phyloP scores from a whole-genome alignment of 2,329 filamentous ascomycete genomes.

The Fusarium equiseti region DNA sequence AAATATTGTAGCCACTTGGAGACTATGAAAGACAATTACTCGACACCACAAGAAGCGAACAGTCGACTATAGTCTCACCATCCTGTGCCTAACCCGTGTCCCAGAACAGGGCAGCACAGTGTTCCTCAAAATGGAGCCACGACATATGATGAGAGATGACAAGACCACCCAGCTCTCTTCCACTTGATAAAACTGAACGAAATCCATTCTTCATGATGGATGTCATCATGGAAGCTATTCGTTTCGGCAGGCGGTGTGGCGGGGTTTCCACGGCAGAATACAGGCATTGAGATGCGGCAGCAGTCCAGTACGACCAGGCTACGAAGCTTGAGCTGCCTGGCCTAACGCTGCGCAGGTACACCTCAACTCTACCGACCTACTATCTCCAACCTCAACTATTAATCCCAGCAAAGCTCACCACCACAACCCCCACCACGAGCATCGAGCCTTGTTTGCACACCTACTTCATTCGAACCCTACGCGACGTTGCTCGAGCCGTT shows the following conservation, averaged over 20 bases:
- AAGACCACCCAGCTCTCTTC: background rate
- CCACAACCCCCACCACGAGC: constrained; percentile 30
- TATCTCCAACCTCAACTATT: constrained; percentile 31
- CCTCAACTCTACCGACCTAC: constrained; percentile 35
- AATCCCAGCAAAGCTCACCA: constrained; percentile 30
- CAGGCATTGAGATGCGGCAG: constrained; percentile 7
- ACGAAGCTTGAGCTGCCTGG: constrained; percentile 56
- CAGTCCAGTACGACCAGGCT: constrained; percentile 42
- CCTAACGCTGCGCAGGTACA: constrained; percentile 34
- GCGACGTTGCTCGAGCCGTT: constrained; percentile 43
- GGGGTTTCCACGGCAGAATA: constrained; percentile 41
- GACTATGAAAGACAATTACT: background rate
- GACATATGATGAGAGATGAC: no score
- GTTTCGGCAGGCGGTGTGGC: constrained; percentile 44
- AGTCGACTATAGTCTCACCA: background rate
- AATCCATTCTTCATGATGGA: background rate
- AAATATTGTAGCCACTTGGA: background rate
- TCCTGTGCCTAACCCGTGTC: background rate
- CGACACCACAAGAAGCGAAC: background rate
- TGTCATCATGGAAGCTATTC: constrained; percentile 34
- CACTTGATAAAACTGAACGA: background rate
- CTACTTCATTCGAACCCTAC: constrained; percentile 16
- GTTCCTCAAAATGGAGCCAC: no score
- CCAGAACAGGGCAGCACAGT: background rate
- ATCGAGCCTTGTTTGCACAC: constrained; percentile 9